A percentile compares a stretch with the other conserved stretches of the same genome.
Conservation (phyloP, 2,329 filamentous ascomycete genomes). For the Biscogniauxia marginata region DNA sequence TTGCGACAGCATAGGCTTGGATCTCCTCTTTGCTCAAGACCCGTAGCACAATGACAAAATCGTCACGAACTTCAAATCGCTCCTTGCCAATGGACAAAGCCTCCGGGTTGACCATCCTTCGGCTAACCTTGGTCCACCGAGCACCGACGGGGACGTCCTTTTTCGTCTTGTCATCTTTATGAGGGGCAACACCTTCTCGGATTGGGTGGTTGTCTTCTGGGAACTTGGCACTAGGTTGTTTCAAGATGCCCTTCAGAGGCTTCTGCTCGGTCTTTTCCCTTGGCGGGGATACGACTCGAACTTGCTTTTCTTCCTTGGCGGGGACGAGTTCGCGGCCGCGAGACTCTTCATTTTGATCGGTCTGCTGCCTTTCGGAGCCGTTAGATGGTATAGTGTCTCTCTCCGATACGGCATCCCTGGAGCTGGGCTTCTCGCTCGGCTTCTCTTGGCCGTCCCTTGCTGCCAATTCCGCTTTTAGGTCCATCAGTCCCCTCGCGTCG, state of each 20-base stretch:
- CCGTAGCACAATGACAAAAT: slow-evolving; percentile 89
- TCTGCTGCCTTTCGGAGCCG: slow-evolving; percentile 13
- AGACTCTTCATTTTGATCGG: slow-evolving; percentile 31
- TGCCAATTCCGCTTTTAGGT: slow-evolving; percentile 50
- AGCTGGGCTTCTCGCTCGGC: slow-evolving; percentile 17
- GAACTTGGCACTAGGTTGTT: slow-evolving; percentile 77
- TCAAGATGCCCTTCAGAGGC: slow-evolving; percentile 79
- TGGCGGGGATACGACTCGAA: slow-evolving; percentile 74
- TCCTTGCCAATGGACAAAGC: slow-evolving; percentile 85
- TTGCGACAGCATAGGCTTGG: slow-evolving; percentile 78
- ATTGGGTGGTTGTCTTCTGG: slow-evolving; percentile 82
- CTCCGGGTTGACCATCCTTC: slow-evolving; percentile 84
- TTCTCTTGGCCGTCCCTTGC: slow-evolving; percentile 38
- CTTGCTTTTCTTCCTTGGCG: slow-evolving; percentile 44
- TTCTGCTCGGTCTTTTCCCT: slow-evolving; percentile 62
- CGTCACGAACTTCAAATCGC: slow-evolving; percentile 85
- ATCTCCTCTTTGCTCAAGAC: slow-evolving; percentile 89
- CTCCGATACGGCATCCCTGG: slow-evolving; percentile 14
- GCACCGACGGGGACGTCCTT: slow-evolving; percentile 75
- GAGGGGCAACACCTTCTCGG: slow-evolving; percentile 87
- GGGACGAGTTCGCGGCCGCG: slow-evolving; percentile 42
- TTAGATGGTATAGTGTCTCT: slow-evolving; percentile 13
- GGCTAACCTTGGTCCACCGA: slow-evolving; percentile 90
- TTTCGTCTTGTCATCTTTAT: slow-evolving; percentile 78
- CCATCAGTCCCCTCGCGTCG: slow-evolving; percentile 48